Conservation (phyloP, 176 grass and related monocot species). For the Zea luxurians region DNA sequence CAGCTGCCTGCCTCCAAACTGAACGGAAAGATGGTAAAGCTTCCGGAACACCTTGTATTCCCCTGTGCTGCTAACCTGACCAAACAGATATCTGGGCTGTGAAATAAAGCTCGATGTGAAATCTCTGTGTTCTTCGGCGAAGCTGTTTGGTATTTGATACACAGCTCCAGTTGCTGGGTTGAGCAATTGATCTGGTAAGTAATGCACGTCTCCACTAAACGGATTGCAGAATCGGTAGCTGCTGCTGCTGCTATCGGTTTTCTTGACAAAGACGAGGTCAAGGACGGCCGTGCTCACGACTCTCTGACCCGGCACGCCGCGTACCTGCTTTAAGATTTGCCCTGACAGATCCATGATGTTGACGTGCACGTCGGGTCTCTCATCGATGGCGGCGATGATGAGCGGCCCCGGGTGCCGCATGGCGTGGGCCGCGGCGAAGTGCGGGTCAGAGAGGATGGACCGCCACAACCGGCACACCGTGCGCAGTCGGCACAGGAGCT, state of each 20-base stretch:
- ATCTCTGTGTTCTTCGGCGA: not conserved
- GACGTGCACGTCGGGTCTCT: not conserved
- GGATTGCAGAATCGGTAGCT: not conserved
- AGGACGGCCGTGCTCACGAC: not conserved
- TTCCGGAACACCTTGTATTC: conserved; percentile 37
- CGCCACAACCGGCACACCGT: not conserved
- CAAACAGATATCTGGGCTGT: not conserved
- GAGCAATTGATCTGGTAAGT: not conserved
- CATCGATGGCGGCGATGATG: not conserved
- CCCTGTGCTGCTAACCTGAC: conserved; percentile 23
- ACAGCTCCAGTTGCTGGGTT: not conserved
- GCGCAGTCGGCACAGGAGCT: conserved; percentile 11
- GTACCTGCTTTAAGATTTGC: not conserved
- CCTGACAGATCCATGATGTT: conserved; percentile 22
- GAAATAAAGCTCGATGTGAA: not conserved
- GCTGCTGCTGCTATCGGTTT: not conserved
- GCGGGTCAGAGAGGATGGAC: conserved; percentile 17
- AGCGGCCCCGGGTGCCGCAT: not conserved
- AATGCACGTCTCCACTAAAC: not conserved
- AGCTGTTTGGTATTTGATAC: not conserved
- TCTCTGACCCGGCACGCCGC: not conserved
- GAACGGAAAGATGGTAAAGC: not conserved
- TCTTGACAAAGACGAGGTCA: not conserved
- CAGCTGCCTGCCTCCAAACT: not conserved
- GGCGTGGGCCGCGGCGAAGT: not conserved